These are phyloP conservation scores for Penicilliopsis zonata DNA, from an alignment of 495 filamentous ascomycete species.

Conservation along the genomic window DNA sequence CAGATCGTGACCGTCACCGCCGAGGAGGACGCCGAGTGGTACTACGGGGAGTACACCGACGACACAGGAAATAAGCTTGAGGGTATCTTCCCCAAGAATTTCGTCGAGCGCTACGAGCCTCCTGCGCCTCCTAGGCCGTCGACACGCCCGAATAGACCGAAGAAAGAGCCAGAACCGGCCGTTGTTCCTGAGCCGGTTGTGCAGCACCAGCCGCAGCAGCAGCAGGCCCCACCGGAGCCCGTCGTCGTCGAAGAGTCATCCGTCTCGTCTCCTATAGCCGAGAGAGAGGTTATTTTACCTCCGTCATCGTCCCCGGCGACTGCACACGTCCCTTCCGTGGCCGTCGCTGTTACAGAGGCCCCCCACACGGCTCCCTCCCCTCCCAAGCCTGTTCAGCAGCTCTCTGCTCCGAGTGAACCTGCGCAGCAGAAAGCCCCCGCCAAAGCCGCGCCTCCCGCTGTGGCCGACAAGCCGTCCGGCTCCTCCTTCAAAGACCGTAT, in stretches of 20 bases:
- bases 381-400: constrained; percentile 10
- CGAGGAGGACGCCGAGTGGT: constrained; percentile 91
- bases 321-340: too few relatives aligned
- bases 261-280: constrained; percentile 10
- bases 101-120: constrained; percentile 90
- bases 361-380: constrained; percentile 16
- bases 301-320: constrained; percentile 31
- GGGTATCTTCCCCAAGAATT: constrained; percentile 93
- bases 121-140: constrained; percentile 79
- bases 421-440: constrained; percentile 37
- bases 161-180: constrained; percentile 48
- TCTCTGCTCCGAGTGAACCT: constrained; percentile 15
- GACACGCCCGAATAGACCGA: constrained; percentile 55
- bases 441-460: constrained; percentile 45
- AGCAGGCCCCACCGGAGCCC: constrained; percentile 19
- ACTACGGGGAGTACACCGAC: constrained; percentile 80
- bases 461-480: constrained; percentile 61
- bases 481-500: constrained; percentile 90
- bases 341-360: too few relatives aligned
- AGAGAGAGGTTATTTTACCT: constrained; percentile 19
- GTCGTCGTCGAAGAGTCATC: constrained; percentile 25
- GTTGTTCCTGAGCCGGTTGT: constrained; percentile 28
- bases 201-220: constrained; percentile 15
- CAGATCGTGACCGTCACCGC: constrained; percentile 91
- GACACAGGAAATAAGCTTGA: constrained; percentile 58